Base-by-base conservation (phyloP, 1,139 yeast species). In the Hanseniaspora uvarum region DNA sequence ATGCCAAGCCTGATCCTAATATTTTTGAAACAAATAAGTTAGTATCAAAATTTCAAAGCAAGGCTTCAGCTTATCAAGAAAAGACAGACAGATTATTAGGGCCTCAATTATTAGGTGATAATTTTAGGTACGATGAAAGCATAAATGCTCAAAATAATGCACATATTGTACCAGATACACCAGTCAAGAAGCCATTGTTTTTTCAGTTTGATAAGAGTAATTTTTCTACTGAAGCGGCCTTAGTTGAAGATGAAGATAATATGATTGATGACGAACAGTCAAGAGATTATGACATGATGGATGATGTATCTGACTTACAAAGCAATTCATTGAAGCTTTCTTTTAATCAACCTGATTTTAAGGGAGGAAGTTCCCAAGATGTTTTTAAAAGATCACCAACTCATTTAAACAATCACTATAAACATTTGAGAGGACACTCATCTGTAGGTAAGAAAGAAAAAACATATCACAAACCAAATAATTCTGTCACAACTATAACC, bases 141-240 rank as follows among this genome's bases (percentile, higher is more conserved):
- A 44, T 10, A 44, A 30, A 19, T 11, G 12, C 18, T 3, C 12
- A 19, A 3, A 44, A 31, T 19, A 37, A 14, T 12, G 30, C 23
- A 19, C 24, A 61, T 21, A 52, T 56, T 12, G 63, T 63, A n/a
- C 70, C 69, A 4, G 63, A 64, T 51, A 66, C 70, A 16, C 70
- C 70, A 5, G 62, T 50, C 11, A 50, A 50, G 31, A 50, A 50
- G 34, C 53, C 53, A 5, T 24, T 41, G 1, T 24, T 40, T 26
- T 30, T 41, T 26, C 47, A 41, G n/a, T 19, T 36, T n/a, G 31
- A 34, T 7, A 16, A 11, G 5, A 28, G 24, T 4, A 36, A 36
- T 10, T 28, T 40, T 8, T 18, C 24, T 2, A 19, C 36, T 12
- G 33, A 28, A 23, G 18, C 23, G 2, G 18, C 46, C 24, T 37